Conservation (phyloP, 164 flowering plant genomes). For the Echeveria elegans region DNA sequence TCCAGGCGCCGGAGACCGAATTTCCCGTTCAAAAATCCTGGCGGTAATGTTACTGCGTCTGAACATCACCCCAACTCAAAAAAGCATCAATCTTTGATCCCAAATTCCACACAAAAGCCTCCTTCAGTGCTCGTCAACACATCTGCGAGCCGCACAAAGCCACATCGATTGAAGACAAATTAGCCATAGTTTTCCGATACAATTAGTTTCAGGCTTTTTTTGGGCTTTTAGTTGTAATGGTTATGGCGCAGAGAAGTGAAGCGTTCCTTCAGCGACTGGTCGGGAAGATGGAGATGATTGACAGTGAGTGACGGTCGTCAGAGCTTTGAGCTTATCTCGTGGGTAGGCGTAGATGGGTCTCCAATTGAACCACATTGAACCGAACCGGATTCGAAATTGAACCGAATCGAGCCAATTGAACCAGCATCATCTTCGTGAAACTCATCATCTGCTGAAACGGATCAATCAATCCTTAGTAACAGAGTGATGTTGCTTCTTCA, state of each 20-base stretch:
- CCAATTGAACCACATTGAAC: background rate
- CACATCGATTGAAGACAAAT: background rate
- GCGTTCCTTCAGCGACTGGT: background rate
- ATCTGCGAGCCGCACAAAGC: background rate
- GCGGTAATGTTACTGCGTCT: constrained; percentile 8
- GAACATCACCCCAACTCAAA: background rate
- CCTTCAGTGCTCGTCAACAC: background rate
- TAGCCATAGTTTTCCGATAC: background rate
- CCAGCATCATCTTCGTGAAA: background rate
- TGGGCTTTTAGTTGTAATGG: background rate
- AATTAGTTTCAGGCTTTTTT: background rate
- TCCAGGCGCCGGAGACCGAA: constrained; percentile 10
- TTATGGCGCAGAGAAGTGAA: background rate
- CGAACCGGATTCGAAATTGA: background rate
- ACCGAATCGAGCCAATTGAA: background rate
- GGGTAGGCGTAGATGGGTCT: background rate
- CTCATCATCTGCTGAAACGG: background rate
- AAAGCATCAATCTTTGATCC: background rate
- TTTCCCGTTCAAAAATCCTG: constrained; percentile 11
- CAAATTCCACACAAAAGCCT: background rate
- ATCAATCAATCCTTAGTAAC: background rate
- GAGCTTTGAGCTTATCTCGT: constrained; percentile 3
- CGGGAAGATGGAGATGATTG: background rate
- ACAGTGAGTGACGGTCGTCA: background rate
- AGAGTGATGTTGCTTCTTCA: constrained; percentile 32